A percentile compares a stretch with the other conserved stretches of the same genome.
Evolutionary conservation across 768 basidiomycete genomes (phyloP).

Genomic region (Ramaria rubella): DNA sequence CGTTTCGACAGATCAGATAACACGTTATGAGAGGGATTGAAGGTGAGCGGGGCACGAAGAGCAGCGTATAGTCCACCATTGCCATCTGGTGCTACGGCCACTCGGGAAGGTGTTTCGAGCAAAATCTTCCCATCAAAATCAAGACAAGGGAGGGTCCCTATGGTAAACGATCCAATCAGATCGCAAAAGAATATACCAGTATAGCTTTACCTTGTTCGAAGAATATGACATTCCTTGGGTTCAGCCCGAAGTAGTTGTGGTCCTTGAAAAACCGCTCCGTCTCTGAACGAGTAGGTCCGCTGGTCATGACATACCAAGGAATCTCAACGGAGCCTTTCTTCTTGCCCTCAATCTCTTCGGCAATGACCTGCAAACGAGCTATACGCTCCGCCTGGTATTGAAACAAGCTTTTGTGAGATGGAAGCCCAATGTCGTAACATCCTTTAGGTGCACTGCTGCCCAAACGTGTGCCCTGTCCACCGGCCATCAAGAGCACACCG

Average conservation of each 20-base stretch:
- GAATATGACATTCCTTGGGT: slow-evolving; percentile 74
- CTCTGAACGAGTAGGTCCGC: slow-evolving; percentile 83
- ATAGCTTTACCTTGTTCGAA: slow-evolving; percentile 82
- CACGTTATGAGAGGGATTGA: slow-evolving; percentile 60
- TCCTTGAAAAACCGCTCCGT: slow-evolving; percentile 81
- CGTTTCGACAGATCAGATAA: slow-evolving; percentile 75
- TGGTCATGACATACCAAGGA: slow-evolving; percentile 99
- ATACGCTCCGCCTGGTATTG: slow-evolving; percentile 98
- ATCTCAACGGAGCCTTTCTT: slow-evolving; percentile 59
- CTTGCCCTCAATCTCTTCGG: slow-evolving; percentile 49
- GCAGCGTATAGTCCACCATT: slow-evolving; percentile 98
- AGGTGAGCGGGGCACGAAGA: slow-evolving; percentile 67
- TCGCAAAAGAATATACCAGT: slow-evolving; percentile 13
- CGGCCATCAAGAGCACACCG: slow-evolving; percentile 96
- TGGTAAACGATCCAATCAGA: background rate
- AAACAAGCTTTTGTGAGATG: slow-evolving; percentile 90
- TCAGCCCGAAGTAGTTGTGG: slow-evolving; percentile 76
- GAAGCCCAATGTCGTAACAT: slow-evolving; percentile 94
- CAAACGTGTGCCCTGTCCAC: slow-evolving; percentile 93
- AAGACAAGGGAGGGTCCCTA: slow-evolving; percentile 93
- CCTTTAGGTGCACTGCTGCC: slow-evolving; percentile 93
- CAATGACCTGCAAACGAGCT: slow-evolving; percentile 70
- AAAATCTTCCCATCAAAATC: slow-evolving; percentile 91
- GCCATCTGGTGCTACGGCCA: slow-evolving; percentile 96
- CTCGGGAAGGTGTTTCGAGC: slow-evolving; percentile 65